phyloP scores from a whole-genome alignment of 176 grass and related monocot genomes.

The Cenchrus purpureus region DNA sequence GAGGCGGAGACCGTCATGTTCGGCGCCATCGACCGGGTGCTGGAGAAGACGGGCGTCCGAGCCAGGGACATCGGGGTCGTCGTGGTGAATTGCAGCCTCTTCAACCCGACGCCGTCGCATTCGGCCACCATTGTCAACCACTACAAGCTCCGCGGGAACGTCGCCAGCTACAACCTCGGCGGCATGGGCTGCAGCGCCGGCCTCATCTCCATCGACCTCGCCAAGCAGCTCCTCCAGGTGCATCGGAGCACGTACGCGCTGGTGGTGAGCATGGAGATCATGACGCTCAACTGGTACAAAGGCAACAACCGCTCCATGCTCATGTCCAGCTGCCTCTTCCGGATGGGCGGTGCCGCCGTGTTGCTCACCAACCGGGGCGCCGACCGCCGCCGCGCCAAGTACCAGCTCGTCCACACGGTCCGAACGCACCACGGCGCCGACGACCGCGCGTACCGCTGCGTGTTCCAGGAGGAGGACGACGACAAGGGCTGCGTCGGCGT shows the following conservation, averaged over 20 bases:
- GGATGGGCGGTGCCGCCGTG: too few relatives aligned
- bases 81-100: constrained; percentile 74
- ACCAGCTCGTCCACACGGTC: too few relatives aligned
- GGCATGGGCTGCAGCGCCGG: constrained; percentile 86
- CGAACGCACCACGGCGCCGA: too few relatives aligned
- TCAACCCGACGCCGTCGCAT: constrained; percentile 81
- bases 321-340: constrained; percentile 34
- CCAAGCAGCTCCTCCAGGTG: constrained; percentile 52
- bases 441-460: neutral
- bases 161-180: constrained; percentile 77
- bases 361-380: too few relatives aligned
- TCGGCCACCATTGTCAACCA: constrained; percentile 79
- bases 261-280: constrained; percentile 98
- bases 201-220: constrained; percentile 77
- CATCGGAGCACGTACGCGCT: constrained; percentile 79
- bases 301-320: constrained; percentile 95
- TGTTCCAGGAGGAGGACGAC: constrained; percentile 28
- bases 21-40: constrained; percentile 84
- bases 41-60: constrained; percentile 64
- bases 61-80: constrained; percentile 83
- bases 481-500: neutral
- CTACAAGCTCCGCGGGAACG: constrained; percentile 80
- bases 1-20: constrained; percentile 92
- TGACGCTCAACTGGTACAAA: constrained; percentile 92
- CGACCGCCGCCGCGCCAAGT: too few relatives aligned